Percentiles rank a stretch among this genome's conserved stretches.
Conservation (phyloP, 352 stramenopile genomes). For the Globisporangium megalacanthum region DNA sequence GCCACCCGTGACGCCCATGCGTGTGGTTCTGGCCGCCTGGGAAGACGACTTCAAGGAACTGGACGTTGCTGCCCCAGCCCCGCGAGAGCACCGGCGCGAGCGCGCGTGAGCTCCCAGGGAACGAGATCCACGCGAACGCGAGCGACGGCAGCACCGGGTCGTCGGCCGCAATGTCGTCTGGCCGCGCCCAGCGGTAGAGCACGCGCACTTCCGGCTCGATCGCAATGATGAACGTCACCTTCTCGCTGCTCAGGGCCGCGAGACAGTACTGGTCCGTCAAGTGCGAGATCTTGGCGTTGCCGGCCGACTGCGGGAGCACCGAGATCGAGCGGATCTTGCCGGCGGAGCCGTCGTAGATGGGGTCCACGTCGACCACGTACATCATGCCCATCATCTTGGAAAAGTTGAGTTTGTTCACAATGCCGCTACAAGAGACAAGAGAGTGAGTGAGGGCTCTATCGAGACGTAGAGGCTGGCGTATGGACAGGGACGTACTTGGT, state of each 20-base stretch:
- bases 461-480: too few relatives aligned
- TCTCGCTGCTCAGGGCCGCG: conserved; percentile 81
- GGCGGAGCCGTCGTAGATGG: conserved; percentile 92
- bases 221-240: conserved; percentile 94
- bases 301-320: conserved; percentile 67
- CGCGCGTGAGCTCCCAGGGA: conserved; percentile 73
- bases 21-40: conserved; percentile 62
- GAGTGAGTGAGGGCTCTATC: neutral
- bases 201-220: conserved; percentile 94
- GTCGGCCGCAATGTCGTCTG: conserved; percentile 57
- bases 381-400: conserved; percentile 93
- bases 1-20: conserved; percentile 87
- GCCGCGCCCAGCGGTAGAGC: conserved; percentile 90
- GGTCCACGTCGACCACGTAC: conserved; percentile 93
- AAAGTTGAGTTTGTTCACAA: conserved; percentile 95
- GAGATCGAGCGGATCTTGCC: conserved; percentile 85
- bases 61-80: conserved; percentile 91
- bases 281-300: conserved; percentile 83
- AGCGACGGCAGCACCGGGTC: conserved; percentile 89
- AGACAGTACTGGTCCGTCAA: conserved; percentile 83
- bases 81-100: conserved; percentile 90
- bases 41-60: conserved; percentile 90
- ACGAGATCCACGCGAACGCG: conserved; percentile 92
- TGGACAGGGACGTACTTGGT: conserved; percentile 57
- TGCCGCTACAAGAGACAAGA: conserved; percentile 47